Evolutionary conservation across 2,329 filamentous ascomycete species (phyloP), one percentile per base, ranked within the genome.

Genomic region (Lasiodiplodia theobromae): DNA sequence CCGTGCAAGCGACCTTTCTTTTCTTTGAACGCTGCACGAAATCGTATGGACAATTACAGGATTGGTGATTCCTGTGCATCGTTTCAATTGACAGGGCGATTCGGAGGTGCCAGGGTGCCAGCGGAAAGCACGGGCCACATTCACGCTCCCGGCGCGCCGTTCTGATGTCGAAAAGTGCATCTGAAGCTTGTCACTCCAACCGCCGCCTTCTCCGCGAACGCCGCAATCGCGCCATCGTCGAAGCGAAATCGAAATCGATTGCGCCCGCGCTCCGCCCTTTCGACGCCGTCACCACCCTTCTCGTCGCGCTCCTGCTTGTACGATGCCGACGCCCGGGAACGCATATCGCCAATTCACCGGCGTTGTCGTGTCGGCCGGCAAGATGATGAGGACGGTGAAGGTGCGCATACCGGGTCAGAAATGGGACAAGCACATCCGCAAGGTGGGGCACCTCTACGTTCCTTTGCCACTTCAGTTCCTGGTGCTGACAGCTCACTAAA

Each of bases 321-420:
- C 38, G 25, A 68, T 68, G 67, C 58, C 67, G 52, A 58, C 58
- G 5, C 67, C 60, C 5, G 58, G 47, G 12, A 44, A 65, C 23
- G 7, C 62, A 18, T 74, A 74, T 31, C 75, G 72, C 58, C 71
- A 75, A 23, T 77, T 78, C 70, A 74, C 76, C 2, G 91, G 91
- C 71, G 88, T 95, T 51, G 92, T 95, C 28, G 87, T 94, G 62
- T 93, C 91, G 52, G 89, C 92, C 7, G 92, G 92, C 23, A 85
- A 90, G 69, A 94, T 94, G 90, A 82, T 88, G 69, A 92, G 90
- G 80, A 94, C 92, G 2, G 91, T 94, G 68, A 94, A 92, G 80
- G 92, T 94, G 71, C 87, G 89, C 72, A 85, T 94, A 16, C 89
- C 91, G 64, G 87, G 86, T 16, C 87, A 89, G 76, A 86, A 88